Evolutionary conservation across 2,329 filamentous ascomycete genomes (phyloP), one percentile per base, ranked within the genome.

Genomic region (Xylaria arbuscula): DNA sequence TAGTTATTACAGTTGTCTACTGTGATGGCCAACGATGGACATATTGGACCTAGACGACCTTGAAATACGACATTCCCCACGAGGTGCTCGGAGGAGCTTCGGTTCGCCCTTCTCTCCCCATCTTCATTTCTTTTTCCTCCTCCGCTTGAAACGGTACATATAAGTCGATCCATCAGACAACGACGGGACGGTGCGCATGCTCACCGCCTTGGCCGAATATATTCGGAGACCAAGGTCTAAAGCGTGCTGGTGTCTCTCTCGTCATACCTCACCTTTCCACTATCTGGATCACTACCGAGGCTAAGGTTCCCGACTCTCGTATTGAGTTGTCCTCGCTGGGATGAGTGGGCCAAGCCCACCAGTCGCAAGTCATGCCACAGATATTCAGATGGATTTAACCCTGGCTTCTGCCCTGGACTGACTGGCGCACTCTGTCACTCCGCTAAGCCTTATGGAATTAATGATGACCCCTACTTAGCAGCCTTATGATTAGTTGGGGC

Each of bases 391-490:
- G 48, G 7, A 34, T 24, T 64, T 8, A 40, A 34, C 45, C 48
- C 53, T 19, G 36, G 48, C 10, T 47, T 62, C n/a, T n/a, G n/a
- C n/a, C n/a, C n/a, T n/a, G n/a, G n/a, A 28, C 3, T 28, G 5
- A 2, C 28, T 28, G 28, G 28, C 28, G 5, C 8, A 15, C 38
- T 59, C 53, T 45, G 34, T 34, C 47, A 32, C 47, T 34, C 47
- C 51, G 57, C 68, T 70, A 70, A 69, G 68, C 68, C 68, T 62
- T 70, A 70, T 65, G 40, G 64, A 63, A 59, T 60, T 45, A 55
- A 34, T 45, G 11, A 59, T 22, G 60, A 62, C 53, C 58, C 57
- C 45, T 57, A 47, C 57, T 24, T 34, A 51, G 45, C 65, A 69
- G 67, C 67, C 59, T 61, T 66, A 66, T 45, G 51, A 68, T 62